A percentile compares a stretch with the other conserved stretches of the same genome.
Evolutionary conservation across 371 early-diverging fungal species (phyloP).

Genomic region (Saksenaea oblongispora): DNA sequence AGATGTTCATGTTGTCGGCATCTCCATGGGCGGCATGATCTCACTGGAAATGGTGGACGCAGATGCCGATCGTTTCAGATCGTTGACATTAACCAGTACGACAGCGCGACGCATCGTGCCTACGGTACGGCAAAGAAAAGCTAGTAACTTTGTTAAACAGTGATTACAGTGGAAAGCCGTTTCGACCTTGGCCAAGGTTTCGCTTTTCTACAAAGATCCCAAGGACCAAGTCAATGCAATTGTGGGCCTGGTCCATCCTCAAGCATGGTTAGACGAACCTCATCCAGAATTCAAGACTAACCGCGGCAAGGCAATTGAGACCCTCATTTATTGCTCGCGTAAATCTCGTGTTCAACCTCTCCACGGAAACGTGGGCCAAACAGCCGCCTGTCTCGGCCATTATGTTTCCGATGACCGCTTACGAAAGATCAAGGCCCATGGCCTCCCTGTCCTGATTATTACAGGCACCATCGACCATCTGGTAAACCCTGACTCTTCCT

Average conservation of each 20-base stretch:
- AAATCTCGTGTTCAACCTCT: constrained; percentile 35
- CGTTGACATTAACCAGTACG: constrained; percentile 47
- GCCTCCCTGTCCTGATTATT: constrained; percentile 38
- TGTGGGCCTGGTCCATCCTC: constrained; percentile 38
- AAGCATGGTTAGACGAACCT: constrained; percentile 27
- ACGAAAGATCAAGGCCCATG: constrained; percentile 21
- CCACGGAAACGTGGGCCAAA: constrained; percentile 37
- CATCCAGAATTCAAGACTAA: constrained; percentile 29
- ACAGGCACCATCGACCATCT: constrained; percentile 44
- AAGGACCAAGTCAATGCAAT: constrained; percentile 37
- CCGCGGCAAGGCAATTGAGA: constrained; percentile 28
- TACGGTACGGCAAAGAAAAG: constrained; percentile 29
- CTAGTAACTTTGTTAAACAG: neutral
- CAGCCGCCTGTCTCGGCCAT: constrained; percentile 40
- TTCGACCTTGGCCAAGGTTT: constrained; percentile 32
- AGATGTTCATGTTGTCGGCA: constrained; percentile 67
- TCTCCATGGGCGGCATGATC: constrained; percentile 84
- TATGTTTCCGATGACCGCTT: constrained; percentile 38
- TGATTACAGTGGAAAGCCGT: constrained; percentile 34
- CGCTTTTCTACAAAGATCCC: constrained; percentile 28
- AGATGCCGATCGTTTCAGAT: constrained; percentile 35
- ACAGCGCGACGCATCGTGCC: constrained; percentile 44
- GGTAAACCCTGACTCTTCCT: constrained; percentile 31
- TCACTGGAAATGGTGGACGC: constrained; percentile 56
- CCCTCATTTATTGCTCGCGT: constrained; percentile 19